Percentiles rank a stretch among this genome's conserved stretches.
Evolutionary conservation across 2,329 filamentous ascomycete species (phyloP).

Genomic region (Aspergillus chevalieri): DNA sequence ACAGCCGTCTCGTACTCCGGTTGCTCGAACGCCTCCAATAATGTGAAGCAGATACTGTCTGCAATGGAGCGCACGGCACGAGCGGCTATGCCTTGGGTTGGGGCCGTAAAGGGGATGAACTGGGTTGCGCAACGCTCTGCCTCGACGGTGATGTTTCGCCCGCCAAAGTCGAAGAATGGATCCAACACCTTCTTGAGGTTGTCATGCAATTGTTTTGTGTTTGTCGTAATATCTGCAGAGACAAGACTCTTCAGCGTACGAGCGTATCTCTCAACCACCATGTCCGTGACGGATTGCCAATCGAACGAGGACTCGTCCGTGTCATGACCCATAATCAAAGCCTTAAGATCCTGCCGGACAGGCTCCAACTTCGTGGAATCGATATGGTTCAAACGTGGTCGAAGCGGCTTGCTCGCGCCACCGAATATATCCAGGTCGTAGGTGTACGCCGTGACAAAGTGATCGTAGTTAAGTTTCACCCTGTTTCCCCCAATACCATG

Average conservation of each 20-base stretch:
- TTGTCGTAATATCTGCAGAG: slow-evolving; percentile 19
- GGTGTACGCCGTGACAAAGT: slow-evolving; percentile 44
- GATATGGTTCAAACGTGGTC: slow-evolving; percentile 36
- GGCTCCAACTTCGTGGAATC: slow-evolving; percentile 25
- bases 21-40: slow-evolving; percentile 19
- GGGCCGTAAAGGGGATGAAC: slow-evolving; percentile 21
- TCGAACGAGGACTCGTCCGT: slow-evolving; percentile 35
- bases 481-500: slow-evolving; percentile 31
- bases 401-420: slow-evolving; percentile 18
- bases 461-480: slow-evolving; percentile 43
- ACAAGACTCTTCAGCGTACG: slow-evolving; percentile 44
- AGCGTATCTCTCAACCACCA: slow-evolving; percentile 59
- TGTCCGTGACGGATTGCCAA: slow-evolving; percentile 64
- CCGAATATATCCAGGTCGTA: slow-evolving; percentile 40
- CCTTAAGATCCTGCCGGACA: slow-evolving; percentile 41
- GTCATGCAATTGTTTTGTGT: slow-evolving; percentile 15
- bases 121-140: slow-evolving; percentile 29
- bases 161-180: slow-evolving; percentile 31
- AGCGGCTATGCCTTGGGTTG: slow-evolving; percentile 15
- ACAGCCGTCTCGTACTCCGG: slow-evolving; percentile 20
- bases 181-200: slow-evolving; percentile 26
- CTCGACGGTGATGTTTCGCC: slow-evolving; percentile 21
- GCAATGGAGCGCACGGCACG: slow-evolving; percentile 25
- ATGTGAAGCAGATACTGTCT: slow-evolving; percentile 25
- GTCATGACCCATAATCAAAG: slow-evolving; percentile 33